Conservation (phyloP, 495 filamentous ascomycete genomes). For the Trichoderma reesei region DNA sequence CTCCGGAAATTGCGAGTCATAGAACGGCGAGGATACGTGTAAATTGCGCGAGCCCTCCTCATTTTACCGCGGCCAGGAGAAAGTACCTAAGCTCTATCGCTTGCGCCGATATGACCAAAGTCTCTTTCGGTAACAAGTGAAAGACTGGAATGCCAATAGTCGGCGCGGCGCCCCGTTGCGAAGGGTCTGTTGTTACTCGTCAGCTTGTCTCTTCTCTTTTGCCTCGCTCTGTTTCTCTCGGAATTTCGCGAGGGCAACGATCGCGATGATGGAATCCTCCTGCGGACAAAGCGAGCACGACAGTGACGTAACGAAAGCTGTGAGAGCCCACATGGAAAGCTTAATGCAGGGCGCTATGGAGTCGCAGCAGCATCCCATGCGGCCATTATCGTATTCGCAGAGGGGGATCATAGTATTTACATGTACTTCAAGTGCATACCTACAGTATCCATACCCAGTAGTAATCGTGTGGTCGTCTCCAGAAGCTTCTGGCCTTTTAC, state of each 20-base stretch:
- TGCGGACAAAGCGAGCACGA: not conserved
- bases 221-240: too few species aligned
- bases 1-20: not conserved
- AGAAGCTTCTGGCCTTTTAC: not conserved
- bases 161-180: too few species aligned
- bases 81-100: not conserved
- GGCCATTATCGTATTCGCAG: conserved; percentile 5
- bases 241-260: too few species aligned
- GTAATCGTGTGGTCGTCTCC: conserved; percentile 2
- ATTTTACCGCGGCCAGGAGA: not conserved
- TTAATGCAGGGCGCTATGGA: conserved; percentile 7
- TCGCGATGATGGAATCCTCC: too few species aligned
- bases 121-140: not conserved
- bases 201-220: too few species aligned
- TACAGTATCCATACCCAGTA: too few species aligned
- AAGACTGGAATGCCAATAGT: not conserved
- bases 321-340: not conserved
- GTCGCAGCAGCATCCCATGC: conserved; percentile 5
- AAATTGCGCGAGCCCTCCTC: not conserved
- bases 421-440: too few species aligned
- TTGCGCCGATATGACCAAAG: not conserved
- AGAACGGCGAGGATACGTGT: not conserved
- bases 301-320: not conserved
- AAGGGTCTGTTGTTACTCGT: too few species aligned
- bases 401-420: too few species aligned